Evolutionary conservation across 805 yeast species (phyloP).

Genomic region (Ogataea minuta): DNA sequence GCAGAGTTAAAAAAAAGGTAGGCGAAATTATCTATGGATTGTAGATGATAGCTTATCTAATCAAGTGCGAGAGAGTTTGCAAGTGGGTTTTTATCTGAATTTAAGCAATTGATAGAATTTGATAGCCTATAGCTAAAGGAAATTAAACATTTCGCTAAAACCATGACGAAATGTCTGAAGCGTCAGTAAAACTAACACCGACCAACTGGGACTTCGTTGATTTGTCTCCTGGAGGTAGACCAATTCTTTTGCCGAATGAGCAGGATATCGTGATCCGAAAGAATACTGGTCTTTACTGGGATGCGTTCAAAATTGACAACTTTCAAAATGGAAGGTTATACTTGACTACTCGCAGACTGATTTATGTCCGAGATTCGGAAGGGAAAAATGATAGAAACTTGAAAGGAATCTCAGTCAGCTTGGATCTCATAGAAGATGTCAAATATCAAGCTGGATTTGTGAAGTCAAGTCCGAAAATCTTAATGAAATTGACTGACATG

Average conservation of each 20-base stretch:
- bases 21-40: too few species aligned
- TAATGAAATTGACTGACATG: constrained; percentile 19
- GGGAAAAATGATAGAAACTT: constrained; percentile 2
- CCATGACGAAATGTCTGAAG: too few species aligned
- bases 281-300: constrained; percentile 76
- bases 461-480: constrained; percentile 77
- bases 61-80: too few species aligned
- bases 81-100: too few species aligned
- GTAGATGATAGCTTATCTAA: too few species aligned
- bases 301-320: constrained; percentile 57
- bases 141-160: too few species aligned
- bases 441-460: constrained; percentile 53
- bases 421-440: constrained; percentile 21
- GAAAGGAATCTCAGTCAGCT: not conserved
- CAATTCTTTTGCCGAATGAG: constrained; percentile 36
- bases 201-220: constrained; percentile 23
- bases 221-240: constrained; percentile 34
- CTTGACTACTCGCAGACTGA: constrained; percentile 68
- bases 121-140: too few species aligned
- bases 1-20: too few species aligned
- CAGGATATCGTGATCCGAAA: constrained; percentile 50
- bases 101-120: too few species aligned
- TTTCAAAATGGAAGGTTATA: constrained; percentile 78
- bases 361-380: constrained; percentile 48
- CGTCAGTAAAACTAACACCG: too few species aligned